Evolutionary conservation across 2,329 filamentous ascomycete genomes (phyloP), one percentile per base, ranked within the genome.

Genomic region (Emergomyces orientalis): DNA sequence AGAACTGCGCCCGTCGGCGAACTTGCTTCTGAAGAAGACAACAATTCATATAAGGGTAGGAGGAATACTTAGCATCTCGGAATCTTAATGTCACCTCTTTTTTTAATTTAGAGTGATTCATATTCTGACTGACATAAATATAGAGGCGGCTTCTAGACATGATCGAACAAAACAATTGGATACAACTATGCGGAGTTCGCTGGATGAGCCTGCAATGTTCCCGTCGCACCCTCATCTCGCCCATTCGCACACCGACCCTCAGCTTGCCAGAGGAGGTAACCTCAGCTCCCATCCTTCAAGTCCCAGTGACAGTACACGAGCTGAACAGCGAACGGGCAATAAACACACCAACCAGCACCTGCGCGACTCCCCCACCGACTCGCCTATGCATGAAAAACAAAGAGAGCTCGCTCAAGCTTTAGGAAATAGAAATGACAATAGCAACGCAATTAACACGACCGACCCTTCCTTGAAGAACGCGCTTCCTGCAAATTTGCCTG

Each of bases 201-300:
- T 52, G 34, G 61, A 59, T 59, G 43, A 51, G 13, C 17, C 43
- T 19, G 19, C 54, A 59, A 63, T 51, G 14, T 54, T 30, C 30
- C 32, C 59, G 1, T 57, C 58, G 45, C 61, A 61, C 47, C 49
- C 54, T 14, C 55, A 49, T 57, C 45, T 56, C 34, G n/a, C n/a
- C 7, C 56, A 60, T 55, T 45, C 32, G 41, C 55, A 62, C 22
- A 52, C 34, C 19, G 47, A 63, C 51, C 39, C 37, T 43, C 34
- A 30, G 11, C 49, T 52, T 30, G 14, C n/a, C 13, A 49, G 17
- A 34, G 14, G 51, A 13, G 47, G 51, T n/a, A 56, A n/a, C 8
- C 60, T 60, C 14, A 22, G 19, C 37, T 61, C 63, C 5, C 27
- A 25, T 37, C 52, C 39, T 13, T 61, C 63, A 17, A 55, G 58